Base-by-base conservation (phyloP, 2,329 filamentous ascomycete genomes). In the Fusarium liriodendri region DNA sequence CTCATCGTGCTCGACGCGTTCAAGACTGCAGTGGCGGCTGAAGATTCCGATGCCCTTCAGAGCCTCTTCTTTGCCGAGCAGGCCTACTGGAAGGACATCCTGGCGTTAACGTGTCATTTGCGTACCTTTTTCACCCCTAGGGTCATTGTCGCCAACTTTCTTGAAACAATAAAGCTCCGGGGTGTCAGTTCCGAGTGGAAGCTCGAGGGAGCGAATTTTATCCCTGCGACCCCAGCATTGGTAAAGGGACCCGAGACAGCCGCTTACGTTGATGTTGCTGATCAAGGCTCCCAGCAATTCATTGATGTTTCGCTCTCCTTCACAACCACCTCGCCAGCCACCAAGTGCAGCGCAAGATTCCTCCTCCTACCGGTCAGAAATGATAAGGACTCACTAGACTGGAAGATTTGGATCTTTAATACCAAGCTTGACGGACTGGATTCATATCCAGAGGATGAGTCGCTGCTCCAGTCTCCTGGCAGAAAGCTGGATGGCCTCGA, bases 381-480 rank as follows among this genome's bases (percentile, higher is more conserved):
- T 4, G 10, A 3, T 0, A 7, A 2, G 4, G 14, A 13, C 0
- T 16, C 14, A 0, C 16, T 75, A 0, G 25, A 67, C 9, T 74
- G 74, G 69, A 74, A 69, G 14, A 74, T 76, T 4, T 76, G 74
- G 74, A 70, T 76, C 10, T 16, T 76, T 0, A 76, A 69, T 20
- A 74, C 73, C 11, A 68, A 64, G 6, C 57, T 76, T 2, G 66
- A 68, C 1, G 29, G 63, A 3, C 20, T 76, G 5, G 66, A 70
- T 3, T 1, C 66, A 1, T 60, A 72, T 0, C 66, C 68, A 6
- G 66, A 76, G 2, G n/a, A 72, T 1, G 29, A 64, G 4, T 45
- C 47, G 0, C n/a, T 76, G 1, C 71, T 76, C 4, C 50, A 27
- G 1, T 18, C 4, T 6, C 57, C 69, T 0, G 11, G 54, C 0